Evolutionary conservation across 1,139 yeast genomes (phyloP), one percentile per base, ranked within the genome.

Genomic region (Dujonia santamariae): DNA sequence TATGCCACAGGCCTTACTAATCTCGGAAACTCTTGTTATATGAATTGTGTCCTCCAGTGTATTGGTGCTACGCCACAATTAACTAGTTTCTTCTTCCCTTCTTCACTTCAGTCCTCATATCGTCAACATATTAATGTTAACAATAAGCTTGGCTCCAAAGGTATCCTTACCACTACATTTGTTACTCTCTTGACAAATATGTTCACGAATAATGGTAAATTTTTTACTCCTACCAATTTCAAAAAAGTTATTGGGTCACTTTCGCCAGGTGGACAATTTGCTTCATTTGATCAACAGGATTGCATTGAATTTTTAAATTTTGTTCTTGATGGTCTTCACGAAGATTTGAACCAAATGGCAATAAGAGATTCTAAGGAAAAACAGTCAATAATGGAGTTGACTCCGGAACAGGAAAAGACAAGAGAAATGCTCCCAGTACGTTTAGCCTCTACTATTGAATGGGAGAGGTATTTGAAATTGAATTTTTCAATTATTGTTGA

Each of bases 41-140:
- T 92, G 81, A 92, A 92, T 57, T 85, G 96, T 49, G 75, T 92
- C 38, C 59, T 92, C 13, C 98, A 92, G 57, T 90, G 97, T 53
- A 61, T 92, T 24, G 73, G 60, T 4, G 75, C 63, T 8, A 68
- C 63, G 17, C 72, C 66, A 28, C 77, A 59, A 45, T 59, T 62
- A 32, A 64, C 63, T 17, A 61, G 46, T 38, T 75, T 63, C 41
- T 67, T 67, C 45, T 65, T 66, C 42, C 69, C 72, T 1, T 48
- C 52, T 13, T 43, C 49, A 14, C 38, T 51, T 5, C 56, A 57
- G 20, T n/a, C 26, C 5, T 66, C 81, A 1, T 90, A 83, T 56
- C 75, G 75, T 41, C 74, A 73, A 41, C 86, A 83, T 53, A 84
- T 90, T 31, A 88, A 90, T 48, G 65, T 80, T 21, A 74, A 79